Conservation (phyloP, 148 eudicot species). For the Oxyria digyna region DNA sequence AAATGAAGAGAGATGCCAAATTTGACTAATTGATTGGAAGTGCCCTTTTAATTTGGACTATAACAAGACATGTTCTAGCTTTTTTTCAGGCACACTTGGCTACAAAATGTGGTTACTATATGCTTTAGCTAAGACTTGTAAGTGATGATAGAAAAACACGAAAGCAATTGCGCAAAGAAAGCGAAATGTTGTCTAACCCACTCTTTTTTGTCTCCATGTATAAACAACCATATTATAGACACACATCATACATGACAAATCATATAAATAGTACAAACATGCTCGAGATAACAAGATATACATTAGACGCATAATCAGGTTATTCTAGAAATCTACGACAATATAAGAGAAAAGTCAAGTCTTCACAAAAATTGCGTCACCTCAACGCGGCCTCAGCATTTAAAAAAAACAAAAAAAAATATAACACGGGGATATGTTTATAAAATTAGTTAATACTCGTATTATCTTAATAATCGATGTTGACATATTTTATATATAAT, state of each 20-base stretch:
- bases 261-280: background rate
- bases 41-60: background rate
- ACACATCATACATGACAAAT: background rate
- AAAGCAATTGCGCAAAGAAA: background rate
- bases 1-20: background rate
- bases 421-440: too few species aligned
- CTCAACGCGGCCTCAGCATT: too few species aligned
- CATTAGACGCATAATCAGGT: background rate
- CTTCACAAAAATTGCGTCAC: too few species aligned
- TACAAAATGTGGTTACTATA: background rate
- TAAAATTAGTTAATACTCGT: too few species aligned
- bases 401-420: too few species aligned
- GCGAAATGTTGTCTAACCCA: conserved; percentile 4
- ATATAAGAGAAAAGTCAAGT: too few species aligned
- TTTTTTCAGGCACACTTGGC: background rate
- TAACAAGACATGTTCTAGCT: background rate
- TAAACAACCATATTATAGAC: background rate
- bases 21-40: background rate
- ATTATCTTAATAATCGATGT: too few species aligned
- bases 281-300: background rate
- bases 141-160: background rate
- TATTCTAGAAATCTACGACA: too few species aligned
- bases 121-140: background rate
- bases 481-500: too few species aligned
- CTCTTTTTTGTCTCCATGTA: background rate